Conservation (phyloP, 2,329 filamentous ascomycete species). For the Parafenestella ontariensis region DNA sequence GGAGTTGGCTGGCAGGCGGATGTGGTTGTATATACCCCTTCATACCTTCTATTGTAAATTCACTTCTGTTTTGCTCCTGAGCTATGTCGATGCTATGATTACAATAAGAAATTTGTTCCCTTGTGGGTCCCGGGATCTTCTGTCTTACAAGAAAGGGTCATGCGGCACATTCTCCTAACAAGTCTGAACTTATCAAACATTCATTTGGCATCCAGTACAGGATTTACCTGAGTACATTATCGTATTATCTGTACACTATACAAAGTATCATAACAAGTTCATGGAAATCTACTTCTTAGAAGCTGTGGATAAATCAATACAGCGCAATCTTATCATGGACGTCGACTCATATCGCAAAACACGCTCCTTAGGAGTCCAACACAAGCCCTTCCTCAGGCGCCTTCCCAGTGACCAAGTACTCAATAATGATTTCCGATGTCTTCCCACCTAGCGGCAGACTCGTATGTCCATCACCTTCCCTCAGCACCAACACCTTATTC, state of each 20-base stretch:
- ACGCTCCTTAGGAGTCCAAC: neutral
- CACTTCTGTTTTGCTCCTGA: neutral
- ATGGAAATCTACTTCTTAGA: too few species aligned
- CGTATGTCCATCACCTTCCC: constrained; percentile 52
- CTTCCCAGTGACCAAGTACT: constrained; percentile 43
- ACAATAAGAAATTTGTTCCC: too few species aligned
- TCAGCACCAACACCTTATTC: constrained; percentile 48
- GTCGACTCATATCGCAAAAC: too few species aligned
- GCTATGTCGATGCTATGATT: neutral
- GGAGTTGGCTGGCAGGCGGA: neutral
- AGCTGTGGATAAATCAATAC: neutral
- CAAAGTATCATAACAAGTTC: too few species aligned
- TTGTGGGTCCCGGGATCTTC: too few species aligned
- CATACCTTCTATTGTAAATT: neutral
- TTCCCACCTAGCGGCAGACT: constrained; percentile 45
- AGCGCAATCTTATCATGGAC: too few species aligned
- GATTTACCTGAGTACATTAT: too few species aligned
- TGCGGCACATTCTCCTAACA: too few species aligned
- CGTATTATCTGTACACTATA: too few species aligned
- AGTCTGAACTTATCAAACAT: too few species aligned
- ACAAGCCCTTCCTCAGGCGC: constrained; percentile 3
- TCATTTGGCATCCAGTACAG: too few species aligned
- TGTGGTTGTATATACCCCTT: neutral
- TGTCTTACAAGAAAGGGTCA: too few species aligned
- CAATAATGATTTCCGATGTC: constrained; percentile 39